Conservation (phyloP, 1,284 basidiomycete genomes). For the Hymenochaete sp. region DNA sequence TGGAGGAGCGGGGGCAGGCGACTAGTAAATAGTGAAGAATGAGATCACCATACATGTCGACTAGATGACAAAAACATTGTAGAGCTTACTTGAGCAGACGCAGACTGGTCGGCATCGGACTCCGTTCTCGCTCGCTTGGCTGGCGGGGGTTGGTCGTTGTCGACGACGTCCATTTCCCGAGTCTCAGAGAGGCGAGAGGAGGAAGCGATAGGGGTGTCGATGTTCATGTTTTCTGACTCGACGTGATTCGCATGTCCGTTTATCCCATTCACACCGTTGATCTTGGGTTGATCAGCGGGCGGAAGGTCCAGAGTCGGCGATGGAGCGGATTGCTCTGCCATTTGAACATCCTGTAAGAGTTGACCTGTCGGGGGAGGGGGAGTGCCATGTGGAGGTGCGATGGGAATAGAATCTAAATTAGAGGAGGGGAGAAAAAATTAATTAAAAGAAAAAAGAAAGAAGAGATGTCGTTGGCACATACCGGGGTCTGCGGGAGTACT, state of each 20-base stretch:
- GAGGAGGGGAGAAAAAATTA: neutral
- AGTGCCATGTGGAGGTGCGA: constrained; percentile 37
- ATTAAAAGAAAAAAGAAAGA: constrained; percentile 19
- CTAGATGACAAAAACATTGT: constrained; percentile 36
- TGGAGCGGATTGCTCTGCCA: constrained; percentile 32
- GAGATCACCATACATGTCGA: constrained; percentile 46
- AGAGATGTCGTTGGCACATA: constrained; percentile 28
- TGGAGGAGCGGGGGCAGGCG: constrained; percentile 58
- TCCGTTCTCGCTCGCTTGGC: constrained; percentile 54
- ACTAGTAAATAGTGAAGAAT: constrained; percentile 47
- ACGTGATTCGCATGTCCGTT: constrained; percentile 2
- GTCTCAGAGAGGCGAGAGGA: constrained; percentile 8
- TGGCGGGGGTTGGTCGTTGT: constrained; percentile 56
- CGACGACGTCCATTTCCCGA: constrained; percentile 25
- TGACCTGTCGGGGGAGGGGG: constrained; percentile 41
- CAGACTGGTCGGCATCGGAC: constrained; percentile 47
- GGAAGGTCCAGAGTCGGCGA: too few species aligned
- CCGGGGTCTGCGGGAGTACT: constrained; percentile 41
- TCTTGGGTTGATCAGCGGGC: too few species aligned
- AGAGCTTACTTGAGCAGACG: constrained; percentile 54
- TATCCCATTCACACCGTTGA: constrained; percentile 2
- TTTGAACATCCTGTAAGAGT: constrained; percentile 44
- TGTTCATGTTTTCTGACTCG: constrained; percentile 11
- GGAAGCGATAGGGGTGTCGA: constrained; percentile 10
- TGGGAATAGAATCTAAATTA: constrained; percentile 35